phyloP scores from a whole-genome alignment of 1,284 basidiomycete genomes.

The Moniliella sp. region DNA sequence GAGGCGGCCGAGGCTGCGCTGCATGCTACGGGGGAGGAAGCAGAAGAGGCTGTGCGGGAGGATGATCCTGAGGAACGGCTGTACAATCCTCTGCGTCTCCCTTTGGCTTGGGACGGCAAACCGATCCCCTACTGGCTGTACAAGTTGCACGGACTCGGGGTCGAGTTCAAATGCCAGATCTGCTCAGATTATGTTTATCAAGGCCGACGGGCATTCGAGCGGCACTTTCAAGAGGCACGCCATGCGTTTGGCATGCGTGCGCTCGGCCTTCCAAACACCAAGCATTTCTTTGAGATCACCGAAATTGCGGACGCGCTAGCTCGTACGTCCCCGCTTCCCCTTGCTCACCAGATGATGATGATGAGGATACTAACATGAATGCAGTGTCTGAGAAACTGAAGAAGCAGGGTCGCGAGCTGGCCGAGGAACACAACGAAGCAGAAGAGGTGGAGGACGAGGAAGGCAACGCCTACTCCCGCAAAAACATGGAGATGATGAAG shows the following conservation, averaged over 20 bases:
- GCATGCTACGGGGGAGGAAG: slow-evolving; percentile 36
- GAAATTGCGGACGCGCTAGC: slow-evolving; percentile 85
- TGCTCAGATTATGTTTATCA: slow-evolving; percentile 53
- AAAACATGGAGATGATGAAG: slow-evolving; percentile 32
- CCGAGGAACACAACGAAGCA: slow-evolving; percentile 15
- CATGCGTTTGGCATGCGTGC: slow-evolving; percentile 98
- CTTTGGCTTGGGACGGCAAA: slow-evolving; percentile 91
- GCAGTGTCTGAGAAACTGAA: slow-evolving; percentile 22
- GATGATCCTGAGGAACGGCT: slow-evolving; percentile 46
- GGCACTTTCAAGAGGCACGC: slow-evolving; percentile 77
- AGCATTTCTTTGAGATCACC: slow-evolving; percentile 96
- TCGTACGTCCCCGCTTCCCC: slow-evolving; percentile 40
- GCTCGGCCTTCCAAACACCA: slow-evolving; percentile 83
- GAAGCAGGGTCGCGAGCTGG: slow-evolving; percentile 11
- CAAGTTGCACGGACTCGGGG: slow-evolving; percentile 86
- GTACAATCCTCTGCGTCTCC: slow-evolving; percentile 91
- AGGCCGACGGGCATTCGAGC: slow-evolving; percentile 82
- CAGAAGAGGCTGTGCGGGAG: slow-evolving; percentile 35
- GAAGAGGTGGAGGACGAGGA: slow-evolving; percentile 31
- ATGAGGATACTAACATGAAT: too few species aligned
- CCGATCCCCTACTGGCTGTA: slow-evolving; percentile 97
- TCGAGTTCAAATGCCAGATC: slow-evolving; percentile 92
- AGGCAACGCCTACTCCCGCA: slow-evolving; percentile 28
- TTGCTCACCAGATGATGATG: not conserved
- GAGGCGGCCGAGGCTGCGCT: slow-evolving; percentile 41